Base-by-base conservation (phyloP, 768 basidiomycete genomes). In the Amanita muscaria region DNA sequence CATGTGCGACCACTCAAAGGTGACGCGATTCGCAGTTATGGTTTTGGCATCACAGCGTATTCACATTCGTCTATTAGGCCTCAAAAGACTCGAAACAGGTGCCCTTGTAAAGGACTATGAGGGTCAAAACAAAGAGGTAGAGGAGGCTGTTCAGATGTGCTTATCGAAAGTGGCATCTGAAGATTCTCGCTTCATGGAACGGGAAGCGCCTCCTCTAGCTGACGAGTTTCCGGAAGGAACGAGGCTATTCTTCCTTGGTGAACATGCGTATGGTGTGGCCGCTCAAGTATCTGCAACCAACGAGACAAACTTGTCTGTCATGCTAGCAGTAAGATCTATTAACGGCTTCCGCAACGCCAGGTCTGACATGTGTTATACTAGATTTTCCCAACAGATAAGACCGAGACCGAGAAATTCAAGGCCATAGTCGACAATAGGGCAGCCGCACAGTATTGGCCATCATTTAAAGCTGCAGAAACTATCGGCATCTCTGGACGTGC, bases 51-150 rank as follows among this genome's bases (percentile, higher is more conserved):
- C n/a, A n/a, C n/a, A n/a, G n/a, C n/a, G n/a, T n/a, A n/a, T n/a
- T n/a, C 38, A 29, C 48, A 15, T 22, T 39, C 37, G 10, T 30
- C 16, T 2, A 31, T 49, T 10, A 92, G 92, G 94, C n/a, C 64
- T 99, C 55, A 92, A 85, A 59, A 80, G 89, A 10, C 61, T 92
- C 23, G 91, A 96, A 49, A 74, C 76, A 4, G 96, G 96, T 6
- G 88, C 94, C 3, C 75, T 98, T 48, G 79, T 96, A 44, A 99
- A 98, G 62, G 93, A 98, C 54, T 97, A 94, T 57, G 92, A 96
- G 53, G 80, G 67, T 0, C 59, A 67, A 0, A 80, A 90, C 14
- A 90, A 87, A 54, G 90, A 94, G 62, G 69, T 73, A 11, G 89
- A 92, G 49, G 82, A 85, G 46, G 89, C 91, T 2, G 73, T 89